Conservation (phyloP, 2,329 filamentous ascomycete genomes). For the Fusarium goolgardi region DNA sequence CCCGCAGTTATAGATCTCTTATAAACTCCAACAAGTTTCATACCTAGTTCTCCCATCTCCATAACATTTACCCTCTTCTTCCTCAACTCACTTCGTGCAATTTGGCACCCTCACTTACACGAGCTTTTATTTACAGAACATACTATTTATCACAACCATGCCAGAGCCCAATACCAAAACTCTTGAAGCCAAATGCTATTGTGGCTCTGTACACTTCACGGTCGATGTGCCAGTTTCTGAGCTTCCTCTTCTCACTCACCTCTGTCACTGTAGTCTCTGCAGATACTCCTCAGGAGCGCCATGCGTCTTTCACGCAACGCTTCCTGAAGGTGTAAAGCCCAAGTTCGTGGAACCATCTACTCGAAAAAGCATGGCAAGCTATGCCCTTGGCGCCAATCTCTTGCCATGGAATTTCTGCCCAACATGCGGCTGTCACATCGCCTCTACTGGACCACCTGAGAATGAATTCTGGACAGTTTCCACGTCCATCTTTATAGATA, state of each 20-base stretch:
- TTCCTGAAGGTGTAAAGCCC: conserved; percentile 52
- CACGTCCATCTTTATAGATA: conserved; percentile 55
- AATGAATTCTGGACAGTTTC: conserved; percentile 54
- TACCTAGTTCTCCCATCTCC: neutral
- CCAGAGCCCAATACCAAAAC: conserved; percentile 46
- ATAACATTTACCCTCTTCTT: neutral
- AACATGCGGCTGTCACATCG: conserved; percentile 60
- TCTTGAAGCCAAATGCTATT: conserved; percentile 60
- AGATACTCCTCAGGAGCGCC: conserved; percentile 57
- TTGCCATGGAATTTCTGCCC: conserved; percentile 58
- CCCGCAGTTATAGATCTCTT: conserved; percentile 1
- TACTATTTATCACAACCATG: conserved; percentile 28
- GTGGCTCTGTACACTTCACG: conserved; percentile 57
- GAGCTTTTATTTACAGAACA: neutral
- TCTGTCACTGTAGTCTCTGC: conserved; percentile 61
- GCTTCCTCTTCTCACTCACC: conserved; percentile 56
- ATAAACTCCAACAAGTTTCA: conserved; percentile 7
- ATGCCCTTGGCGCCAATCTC: conserved; percentile 47
- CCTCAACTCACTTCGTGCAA: neutral
- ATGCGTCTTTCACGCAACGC: conserved; percentile 55
- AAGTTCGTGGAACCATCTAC: conserved; percentile 57
- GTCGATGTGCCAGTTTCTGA: conserved; percentile 53
- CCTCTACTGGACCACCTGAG: conserved; percentile 48
- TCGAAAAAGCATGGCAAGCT: conserved; percentile 52
- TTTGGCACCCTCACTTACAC: neutral